Conservation (phyloP, 2,329 filamentous ascomycete genomes). For the Aspergillus awamori region DNA sequence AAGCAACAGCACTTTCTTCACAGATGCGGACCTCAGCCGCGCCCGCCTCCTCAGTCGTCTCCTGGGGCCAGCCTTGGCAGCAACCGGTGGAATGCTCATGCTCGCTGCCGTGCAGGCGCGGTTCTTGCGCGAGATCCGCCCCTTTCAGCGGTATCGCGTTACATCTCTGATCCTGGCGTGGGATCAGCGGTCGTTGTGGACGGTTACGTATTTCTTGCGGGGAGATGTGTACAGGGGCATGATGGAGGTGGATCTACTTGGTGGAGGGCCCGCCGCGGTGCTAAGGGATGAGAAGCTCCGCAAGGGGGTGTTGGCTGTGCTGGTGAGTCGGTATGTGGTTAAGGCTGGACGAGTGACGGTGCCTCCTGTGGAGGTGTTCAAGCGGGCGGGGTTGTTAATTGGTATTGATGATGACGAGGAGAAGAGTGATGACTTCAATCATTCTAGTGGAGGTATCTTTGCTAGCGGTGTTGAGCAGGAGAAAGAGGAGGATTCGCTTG, state of each 20-base stretch:
- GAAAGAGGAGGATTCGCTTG: neutral
- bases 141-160: neutral
- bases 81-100: neutral
- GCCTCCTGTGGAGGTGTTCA: neutral
- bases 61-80: neutral
- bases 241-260: neutral
- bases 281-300: neutral
- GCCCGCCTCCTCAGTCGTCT: neutral
- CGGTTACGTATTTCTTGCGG: neutral
- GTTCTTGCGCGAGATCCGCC: neutral
- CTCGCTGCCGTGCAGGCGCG: neutral
- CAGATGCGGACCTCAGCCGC: neutral
- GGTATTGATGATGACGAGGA: neutral
- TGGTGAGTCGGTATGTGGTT: neutral
- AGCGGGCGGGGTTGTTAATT: neutral
- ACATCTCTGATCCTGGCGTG: neutral
- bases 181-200: neutral
- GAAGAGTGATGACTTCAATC: neutral
- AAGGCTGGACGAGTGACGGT: neutral
- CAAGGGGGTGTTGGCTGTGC: neutral
- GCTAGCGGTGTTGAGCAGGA: neutral
- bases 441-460: neutral
- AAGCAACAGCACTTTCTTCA: neutral
- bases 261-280: neutral
- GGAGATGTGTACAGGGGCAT: neutral